These are phyloP conservation scores for Colletotrichum sp. DNA, from an alignment of 2,329 filamentous ascomycete genomes.

Conservation along the genomic window DNA sequence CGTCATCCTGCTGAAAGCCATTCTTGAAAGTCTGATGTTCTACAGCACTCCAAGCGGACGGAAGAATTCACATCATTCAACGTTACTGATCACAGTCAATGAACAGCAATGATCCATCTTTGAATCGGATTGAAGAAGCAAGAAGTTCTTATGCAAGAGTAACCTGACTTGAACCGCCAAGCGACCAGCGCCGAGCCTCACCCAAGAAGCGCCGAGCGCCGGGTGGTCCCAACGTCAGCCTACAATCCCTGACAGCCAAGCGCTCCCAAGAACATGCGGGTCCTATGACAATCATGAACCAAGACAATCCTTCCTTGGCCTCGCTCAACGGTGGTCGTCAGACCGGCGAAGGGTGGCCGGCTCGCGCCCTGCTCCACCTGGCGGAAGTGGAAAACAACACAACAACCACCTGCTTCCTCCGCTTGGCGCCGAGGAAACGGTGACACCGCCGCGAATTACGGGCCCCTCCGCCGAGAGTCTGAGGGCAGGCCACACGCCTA, in stretches of 20 bases:
- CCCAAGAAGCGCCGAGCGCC: conserved; percentile 14
- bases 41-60: background rate
- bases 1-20: background rate
- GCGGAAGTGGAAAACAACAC: background rate
- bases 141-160: background rate
- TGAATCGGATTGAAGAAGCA: background rate
- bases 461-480: conserved; percentile 4
- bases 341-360: background rate
- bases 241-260: conserved; percentile 7
- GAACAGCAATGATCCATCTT: background rate
- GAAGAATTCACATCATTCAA: background rate
- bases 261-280: background rate
- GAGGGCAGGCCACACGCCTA: background rate
- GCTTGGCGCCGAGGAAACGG: conserved; percentile 14
- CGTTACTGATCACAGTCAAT: background rate
- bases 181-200: conserved; percentile 12
- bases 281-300: background rate
- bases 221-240: background rate
- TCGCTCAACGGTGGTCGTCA: background rate
- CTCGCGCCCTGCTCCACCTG: background rate
- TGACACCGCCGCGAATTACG: conserved; percentile 1
- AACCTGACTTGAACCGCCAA: conserved; percentile 7
- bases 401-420: background rate
- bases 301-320: conserved; percentile 5
- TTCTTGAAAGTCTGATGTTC: background rate